Base-by-base conservation (phyloP, 129 eudicot genomes). In the Chrysanthemum seticuspe region DNA sequence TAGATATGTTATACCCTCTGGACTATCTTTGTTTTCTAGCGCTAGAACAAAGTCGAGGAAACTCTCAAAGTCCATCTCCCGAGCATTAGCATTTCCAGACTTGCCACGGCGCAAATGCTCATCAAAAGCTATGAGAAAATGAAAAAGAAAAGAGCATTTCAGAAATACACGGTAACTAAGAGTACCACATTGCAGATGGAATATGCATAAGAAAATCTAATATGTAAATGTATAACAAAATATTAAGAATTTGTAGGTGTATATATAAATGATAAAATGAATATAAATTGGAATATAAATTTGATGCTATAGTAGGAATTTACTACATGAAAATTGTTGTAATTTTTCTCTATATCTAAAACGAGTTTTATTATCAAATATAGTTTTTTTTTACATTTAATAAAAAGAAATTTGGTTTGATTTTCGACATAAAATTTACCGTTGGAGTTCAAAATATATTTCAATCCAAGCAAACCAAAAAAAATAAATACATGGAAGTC, bases 1-100 rank as follows among this genome's bases (percentile, higher is more conserved):
- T 68, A 92, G 68, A 67, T 92, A 92, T 21, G 98, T 92, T 63
- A 92, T 76, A 21, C 96, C 98, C 80, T 92, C 98, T 18, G 98
- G 96, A 23, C 96, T 89, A 69, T 92, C 98, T 82, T 92, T 92
- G 66, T 92, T 92, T 71, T 92, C 98, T 8, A 92, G 76, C 63
- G 98, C 98, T 59, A 92, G 79, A 83, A 92, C 98, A 76, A 92
- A 92, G 81, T 92, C 96, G 2, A 92, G 93, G 74, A 92, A 92
- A 72, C 96, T 94, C 70, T 87, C 98, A 66, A 94, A 90, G 79
- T 90, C 96, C 98, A 94, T 94, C 84, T 94, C 97, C 62, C 98
- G 92, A 13, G 91, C 74, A 83, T 88, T 90, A 25, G 89, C 91
- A 12, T 6, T 56, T 72, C 97, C 96, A 60, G 58, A 80, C 83